Evolutionary conservation across 805 yeast species (phyloP).

Genomic region (Kodamaea kakaduensis): DNA sequence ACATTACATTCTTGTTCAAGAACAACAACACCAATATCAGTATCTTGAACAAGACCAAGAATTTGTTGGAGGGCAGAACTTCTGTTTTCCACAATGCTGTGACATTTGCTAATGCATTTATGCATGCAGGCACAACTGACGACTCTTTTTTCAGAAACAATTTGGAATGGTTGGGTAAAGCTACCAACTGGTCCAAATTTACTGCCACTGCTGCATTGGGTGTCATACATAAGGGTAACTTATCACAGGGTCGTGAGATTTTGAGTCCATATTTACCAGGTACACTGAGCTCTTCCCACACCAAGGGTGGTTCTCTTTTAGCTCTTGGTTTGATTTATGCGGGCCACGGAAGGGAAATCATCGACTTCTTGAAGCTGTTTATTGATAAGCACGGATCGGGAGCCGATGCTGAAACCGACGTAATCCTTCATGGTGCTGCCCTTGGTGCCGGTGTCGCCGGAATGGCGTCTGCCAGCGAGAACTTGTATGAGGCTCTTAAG

Average conservation of each 20-base stretch:
- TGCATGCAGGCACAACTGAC: conserved; percentile 95
- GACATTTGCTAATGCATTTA: conserved; percentile 88
- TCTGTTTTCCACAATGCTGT: conserved; percentile 96
- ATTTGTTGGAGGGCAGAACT: conserved; percentile 80
- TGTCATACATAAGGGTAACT: conserved; percentile 92
- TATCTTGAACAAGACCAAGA: conserved; percentile 77
- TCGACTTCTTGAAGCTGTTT: conserved; percentile 70
- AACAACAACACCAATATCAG: conserved; percentile 84
- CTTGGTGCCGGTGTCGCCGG: conserved; percentile 96
- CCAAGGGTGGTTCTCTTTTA: conserved; percentile 92
- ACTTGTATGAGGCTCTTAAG: conserved; percentile 75
- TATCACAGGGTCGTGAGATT: conserved; percentile 83
- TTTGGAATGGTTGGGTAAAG: conserved; percentile 93
- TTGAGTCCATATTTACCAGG: conserved; percentile 92
- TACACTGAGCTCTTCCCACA: conserved; percentile 70
- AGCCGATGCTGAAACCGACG: conserved; percentile 69
- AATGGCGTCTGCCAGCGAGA: conserved; percentile 78
- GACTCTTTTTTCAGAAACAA: conserved; percentile 83
- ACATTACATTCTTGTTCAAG: conserved; percentile 79
- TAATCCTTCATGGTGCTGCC: conserved; percentile 91
- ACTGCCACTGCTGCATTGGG: conserved; percentile 98
- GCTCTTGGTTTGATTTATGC: conserved; percentile 94
- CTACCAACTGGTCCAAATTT: conserved; percentile 98
- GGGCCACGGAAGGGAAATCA: conserved; percentile 88
- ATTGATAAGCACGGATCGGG: conserved; percentile 61